Base-by-base conservation (phyloP, 257 asterid species). In the Gardenia jasminoides region DNA sequence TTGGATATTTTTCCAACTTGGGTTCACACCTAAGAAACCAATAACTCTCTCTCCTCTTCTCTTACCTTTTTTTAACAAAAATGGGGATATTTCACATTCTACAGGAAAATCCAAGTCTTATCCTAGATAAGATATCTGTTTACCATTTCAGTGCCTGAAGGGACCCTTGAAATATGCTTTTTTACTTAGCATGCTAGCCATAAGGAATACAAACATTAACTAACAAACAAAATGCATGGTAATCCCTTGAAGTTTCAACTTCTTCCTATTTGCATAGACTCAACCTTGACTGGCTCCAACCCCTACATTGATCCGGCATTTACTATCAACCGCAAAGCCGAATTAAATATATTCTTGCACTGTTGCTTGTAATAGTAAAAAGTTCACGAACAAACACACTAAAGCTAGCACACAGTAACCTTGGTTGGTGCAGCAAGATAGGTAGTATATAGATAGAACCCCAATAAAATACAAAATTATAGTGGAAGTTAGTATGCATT, bases 1-100 rank as follows among this genome's bases (percentile, higher is more conserved):
- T 80, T 28, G 80, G 86, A 80, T 85, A 81, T 78, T 84, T 87
- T 78, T 52, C 44, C 88, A 83, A 85, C 87, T 86, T 74, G 82
- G 77, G 48, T 58, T 80, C 74, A 61, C 39, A 70, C 72, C 50
- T 54, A 72, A 74, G 78, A 77, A 77, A 75, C 12, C 78, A 85
- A 75, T 47, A 68, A 47, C 74, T 74, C 74, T 48, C 54, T 7
- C 52, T 48, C 72, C 19, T 26, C 20, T 33, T 24, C 22, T 44
- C 4, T n/a, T n/a, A 30, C 47, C 47, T 48, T 24, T 6, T 31
- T 28, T 3, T 31, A 62, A 47, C 33, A 73, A 36, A 71, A 71
- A 58, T 44, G 6, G 24, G 73, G n/a, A 61, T 64, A 33, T 72
- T 75, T 20, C 70, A 13, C 11, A 22, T 59, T 58, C 30, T 41